Evolutionary conservation across 768 basidiomycete species (phyloP).

Genomic region (Strobilomyces echinocephalus): DNA sequence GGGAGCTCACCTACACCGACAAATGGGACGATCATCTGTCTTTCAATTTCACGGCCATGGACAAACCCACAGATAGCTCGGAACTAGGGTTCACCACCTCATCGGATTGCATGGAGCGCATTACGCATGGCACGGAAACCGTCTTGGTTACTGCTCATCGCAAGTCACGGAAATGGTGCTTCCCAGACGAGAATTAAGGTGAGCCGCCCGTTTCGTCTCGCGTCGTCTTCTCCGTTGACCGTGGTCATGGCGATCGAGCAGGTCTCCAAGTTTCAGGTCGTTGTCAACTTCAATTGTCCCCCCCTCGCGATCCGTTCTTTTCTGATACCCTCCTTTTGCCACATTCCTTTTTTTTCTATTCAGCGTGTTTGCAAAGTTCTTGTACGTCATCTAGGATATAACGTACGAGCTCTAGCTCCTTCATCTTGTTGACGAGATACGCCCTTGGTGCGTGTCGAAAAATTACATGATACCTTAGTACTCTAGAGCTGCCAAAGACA

Average conservation of each 20-base stretch:
- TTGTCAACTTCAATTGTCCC: background rate
- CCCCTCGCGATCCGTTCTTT: no score
- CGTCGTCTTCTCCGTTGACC: background rate
- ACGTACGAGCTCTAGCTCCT: background rate
- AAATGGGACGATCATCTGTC: conserved; percentile 26
- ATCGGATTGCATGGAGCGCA: background rate
- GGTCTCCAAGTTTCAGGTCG: background rate
- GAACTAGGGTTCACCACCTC: conserved; percentile 36
- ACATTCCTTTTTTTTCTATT: background rate
- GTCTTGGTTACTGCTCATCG: conserved; percentile 20
- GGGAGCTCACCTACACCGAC: conserved; percentile 46
- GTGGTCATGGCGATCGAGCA: background rate
- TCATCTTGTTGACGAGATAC: background rate
- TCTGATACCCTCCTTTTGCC: background rate
- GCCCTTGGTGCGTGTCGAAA: background rate
- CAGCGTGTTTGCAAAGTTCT: background rate
- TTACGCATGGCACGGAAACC: conserved; percentile 16
- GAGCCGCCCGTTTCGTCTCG: background rate
- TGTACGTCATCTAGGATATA: background rate
- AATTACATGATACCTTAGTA: no score
- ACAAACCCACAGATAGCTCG: conserved; percentile 15
- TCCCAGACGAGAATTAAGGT: background rate
- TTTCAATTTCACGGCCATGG: conserved; percentile 50
- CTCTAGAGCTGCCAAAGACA: no score
- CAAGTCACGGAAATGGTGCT: conserved; percentile 8